Evolutionary conservation across 1,284 basidiomycete genomes (phyloP), one percentile per base, ranked within the genome.

Genomic region (Trichosporon coremiiforme): DNA sequence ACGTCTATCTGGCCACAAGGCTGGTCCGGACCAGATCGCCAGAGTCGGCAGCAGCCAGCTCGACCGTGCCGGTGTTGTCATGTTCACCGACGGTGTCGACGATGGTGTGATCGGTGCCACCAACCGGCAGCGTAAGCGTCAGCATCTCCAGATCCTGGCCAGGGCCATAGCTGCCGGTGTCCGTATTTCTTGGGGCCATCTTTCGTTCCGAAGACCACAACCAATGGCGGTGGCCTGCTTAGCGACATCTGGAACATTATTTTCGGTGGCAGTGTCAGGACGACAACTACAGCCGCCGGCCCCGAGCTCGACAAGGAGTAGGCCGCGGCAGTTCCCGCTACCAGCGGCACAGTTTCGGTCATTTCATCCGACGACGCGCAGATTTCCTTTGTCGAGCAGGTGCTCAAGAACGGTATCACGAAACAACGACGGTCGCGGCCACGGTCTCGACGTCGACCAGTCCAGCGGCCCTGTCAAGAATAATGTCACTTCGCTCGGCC

Each of bases 401-500:
- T 68, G 9, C 31, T 68, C 35, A 68, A 68, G 63, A 64, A 68
- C 67, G 67, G 67, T 55, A 50, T 68, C 62, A 68, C 67, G 33
- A n/a, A 68, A 68, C 67, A 68, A 68, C 50, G 67, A 68, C 62
- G 67, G 67, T 47, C 35, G 53, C 29, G 64, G 67, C 47, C 13
- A n/a, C 22, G 67, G 67, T 41, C 20, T 22, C 31, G 67, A 64
- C 29, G 25, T 64, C 35, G 35, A n/a, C 22, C 29, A 64, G 45
- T 53, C 50, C 20, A 20, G 50, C 20, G 50, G 50, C 10, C 50
- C 50, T 9, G 50, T 53, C 50, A 53, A 53, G 50, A 20, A 47
- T 50, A 68, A 66, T 68, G 47, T 65, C 67, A 72, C 45, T 47
- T 67, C 60, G 20, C 50, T 53, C 66, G 71, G 65, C 69, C 73